phyloP scores from a whole-genome alignment of 495 filamentous ascomycete genomes.

The Penicillium roqueforti region DNA sequence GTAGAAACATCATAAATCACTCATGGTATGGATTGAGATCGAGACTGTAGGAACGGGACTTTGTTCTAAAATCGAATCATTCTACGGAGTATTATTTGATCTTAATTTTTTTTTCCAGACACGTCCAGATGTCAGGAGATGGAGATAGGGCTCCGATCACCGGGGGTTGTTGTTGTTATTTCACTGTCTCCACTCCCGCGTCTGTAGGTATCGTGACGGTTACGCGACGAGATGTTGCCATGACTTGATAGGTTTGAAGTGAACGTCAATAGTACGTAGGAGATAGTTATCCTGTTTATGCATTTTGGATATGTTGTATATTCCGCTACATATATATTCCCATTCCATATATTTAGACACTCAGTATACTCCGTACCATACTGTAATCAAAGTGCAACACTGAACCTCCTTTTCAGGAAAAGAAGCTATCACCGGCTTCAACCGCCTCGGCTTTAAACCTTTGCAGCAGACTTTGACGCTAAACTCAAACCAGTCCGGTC shows the following conservation, averaged over 20 bases:
- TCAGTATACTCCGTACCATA: neutral
- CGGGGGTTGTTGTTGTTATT: conserved; percentile 10
- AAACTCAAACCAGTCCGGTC: conserved; percentile 2
- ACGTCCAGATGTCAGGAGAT: neutral
- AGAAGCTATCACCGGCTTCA: conserved; percentile 29
- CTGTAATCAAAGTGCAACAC: conserved; percentile 7
- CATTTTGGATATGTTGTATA: no score
- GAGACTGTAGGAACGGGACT: neutral
- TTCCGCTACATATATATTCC: no score
- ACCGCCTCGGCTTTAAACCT: conserved; percentile 25
- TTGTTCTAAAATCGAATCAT: neutral
- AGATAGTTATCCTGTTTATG: no score
- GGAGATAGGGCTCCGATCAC: conserved; percentile 20
- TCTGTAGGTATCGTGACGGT: neutral
- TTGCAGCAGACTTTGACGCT: conserved; percentile 17
- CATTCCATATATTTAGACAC: no score
- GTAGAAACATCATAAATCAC: neutral
- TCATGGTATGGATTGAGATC: neutral
- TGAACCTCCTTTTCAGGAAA: conserved; percentile 6
- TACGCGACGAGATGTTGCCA: neutral
- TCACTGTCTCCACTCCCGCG: conserved; percentile 16
- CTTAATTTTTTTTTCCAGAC: neutral
- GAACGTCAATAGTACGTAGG: neutral
- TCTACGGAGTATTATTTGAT: no score
- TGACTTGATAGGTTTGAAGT: neutral